Evolutionary conservation across 2,329 filamentous ascomycete species (phyloP), one percentile per base, ranked within the genome.

Genomic region (Talaromyces islandicus): DNA sequence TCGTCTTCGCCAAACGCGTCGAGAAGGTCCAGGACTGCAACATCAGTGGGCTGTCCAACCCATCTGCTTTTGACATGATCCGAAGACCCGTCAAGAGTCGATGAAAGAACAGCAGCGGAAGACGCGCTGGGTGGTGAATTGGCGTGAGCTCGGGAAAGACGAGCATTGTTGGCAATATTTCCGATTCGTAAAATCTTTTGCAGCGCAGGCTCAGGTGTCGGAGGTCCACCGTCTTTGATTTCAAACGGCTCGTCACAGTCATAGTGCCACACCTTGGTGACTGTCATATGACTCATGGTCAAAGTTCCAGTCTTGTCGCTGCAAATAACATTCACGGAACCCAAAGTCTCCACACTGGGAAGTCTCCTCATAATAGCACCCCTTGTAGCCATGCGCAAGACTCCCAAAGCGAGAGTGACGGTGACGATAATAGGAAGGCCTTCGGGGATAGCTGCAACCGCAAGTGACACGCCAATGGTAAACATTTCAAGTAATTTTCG

Each of bases 241-340:
- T 86, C 82, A 38, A 85, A 79, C 7, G 85, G 82, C 59, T 78
- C 72, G 6, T 75, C 66, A 50, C 84, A 83, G 64, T 92, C 91
- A 73, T 96, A 96, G 72, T 93, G 90, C 94, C 94, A 99, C 80
- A 99, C 87, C 70, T 94, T 96, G 17, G 92, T 92, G 0, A 92
- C 92, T 0, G 94, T 96, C 94, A 99, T 97, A 72, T 99, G 94
- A 71, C 97, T 99, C 71, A 92, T 92, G 0, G 94, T 99, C 62
- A 99, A 79, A 1, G 94, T 99, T 32, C 93, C 91, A 50, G 94
- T 99, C 78, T 99, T 99, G 80, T 99, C 94, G 66, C 92, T 97
- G 78, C 95, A 99, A 7, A 99, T 91, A n/a, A 99, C 92, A 69
- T 97, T 99, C 61, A 99, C 94, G n/a, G 92, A 97, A 9, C 95